Base-by-base conservation (phyloP, 2,329 filamentous ascomycete species). In the Diaporthe citrichinensis region DNA sequence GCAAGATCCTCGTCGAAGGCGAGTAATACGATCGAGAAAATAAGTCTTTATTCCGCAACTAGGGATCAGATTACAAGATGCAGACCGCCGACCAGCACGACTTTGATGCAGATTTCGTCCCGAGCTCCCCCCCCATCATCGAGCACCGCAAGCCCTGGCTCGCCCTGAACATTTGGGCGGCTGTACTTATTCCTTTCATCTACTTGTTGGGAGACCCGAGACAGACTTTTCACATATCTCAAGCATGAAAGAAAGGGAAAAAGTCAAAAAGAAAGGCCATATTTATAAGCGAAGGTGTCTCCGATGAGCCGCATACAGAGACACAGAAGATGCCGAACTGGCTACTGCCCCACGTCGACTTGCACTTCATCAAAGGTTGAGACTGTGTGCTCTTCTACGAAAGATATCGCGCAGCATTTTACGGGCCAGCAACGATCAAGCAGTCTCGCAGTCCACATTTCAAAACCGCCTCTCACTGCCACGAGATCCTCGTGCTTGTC, bases 391-490 rank as follows among this genome's bases (percentile, higher is more conserved):
- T 39, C n/a, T 41, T 28, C 15, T 28, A 41, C n/a, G 34, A 6
- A 41, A 28, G 12, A 51, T 15, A 39, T n/a, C 31, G 41, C 17
- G 3, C 34, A 10, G 12, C 12, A 12, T 12, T 6, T 0, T 10
- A 25, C 6, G 31, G 20, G 4, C 4, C 12, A 53, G 34, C 3
- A 55, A 51, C 4, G 5, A 53, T 7, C 12, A 25, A 69, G 49
- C 3, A 39, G 20, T 2, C 9, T 36, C 14, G 5, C 4, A 25
- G 39, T 17, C 28, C 15, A 17, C 14, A 15, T 71, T 3, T 4
- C 23, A 85, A 84, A 17, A 80, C 44, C 23, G n/a, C 28, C 46
- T 7, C 39, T 31, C 59, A 12, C 25, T n/a, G 15, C 41, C 59
- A 46, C 8, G 12, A 46, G 6, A 25, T 20, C 15, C 25, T 4